phyloP scores from a whole-genome alignment of 164 flowering plant genomes.

The Aristolochia contorta region DNA sequence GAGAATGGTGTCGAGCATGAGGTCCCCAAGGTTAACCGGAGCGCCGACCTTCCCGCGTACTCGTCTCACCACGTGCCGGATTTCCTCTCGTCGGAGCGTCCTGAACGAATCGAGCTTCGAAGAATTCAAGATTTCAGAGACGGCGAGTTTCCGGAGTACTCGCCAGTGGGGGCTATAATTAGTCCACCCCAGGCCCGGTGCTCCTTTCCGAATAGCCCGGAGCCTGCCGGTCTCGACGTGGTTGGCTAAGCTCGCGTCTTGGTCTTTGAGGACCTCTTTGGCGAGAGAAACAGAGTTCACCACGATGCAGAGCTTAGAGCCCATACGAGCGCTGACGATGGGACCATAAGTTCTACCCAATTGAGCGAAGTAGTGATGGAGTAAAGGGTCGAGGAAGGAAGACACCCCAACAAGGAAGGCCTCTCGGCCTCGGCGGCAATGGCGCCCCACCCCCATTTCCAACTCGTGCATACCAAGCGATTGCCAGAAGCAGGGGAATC shows the following conservation, averaged over 20 bases:
- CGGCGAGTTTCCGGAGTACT: conserved; percentile 6
- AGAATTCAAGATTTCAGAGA: conserved; percentile 7
- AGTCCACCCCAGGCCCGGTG: neutral
- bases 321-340: conserved; percentile 1
- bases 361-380: conserved; percentile 1
- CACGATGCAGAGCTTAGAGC: conserved; percentile 1
- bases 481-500: too few relatives aligned
- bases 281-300: conserved; percentile 5
- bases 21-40: conserved; percentile 6
- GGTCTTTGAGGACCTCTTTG: conserved; percentile 8
- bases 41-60: conserved; percentile 1
- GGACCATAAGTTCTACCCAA: conserved; percentile 3
- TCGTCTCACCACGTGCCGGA: neutral
- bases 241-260: conserved; percentile 10
- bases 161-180: conserved; percentile 8
- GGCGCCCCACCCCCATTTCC: too few relatives aligned
- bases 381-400: conserved; percentile 2
- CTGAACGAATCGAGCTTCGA: conserved; percentile 4
- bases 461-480: too few relatives aligned
- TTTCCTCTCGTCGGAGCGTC: conserved; percentile 3
- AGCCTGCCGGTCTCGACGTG: conserved; percentile 4
- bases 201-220: conserved; percentile 3
- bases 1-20: conserved; percentile 6
- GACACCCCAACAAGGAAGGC: conserved; percentile 3
- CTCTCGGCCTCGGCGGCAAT: conserved; percentile 3